Conservation (phyloP, 495 filamentous ascomycete species). For the Aspergillus bertholletiae region DNA sequence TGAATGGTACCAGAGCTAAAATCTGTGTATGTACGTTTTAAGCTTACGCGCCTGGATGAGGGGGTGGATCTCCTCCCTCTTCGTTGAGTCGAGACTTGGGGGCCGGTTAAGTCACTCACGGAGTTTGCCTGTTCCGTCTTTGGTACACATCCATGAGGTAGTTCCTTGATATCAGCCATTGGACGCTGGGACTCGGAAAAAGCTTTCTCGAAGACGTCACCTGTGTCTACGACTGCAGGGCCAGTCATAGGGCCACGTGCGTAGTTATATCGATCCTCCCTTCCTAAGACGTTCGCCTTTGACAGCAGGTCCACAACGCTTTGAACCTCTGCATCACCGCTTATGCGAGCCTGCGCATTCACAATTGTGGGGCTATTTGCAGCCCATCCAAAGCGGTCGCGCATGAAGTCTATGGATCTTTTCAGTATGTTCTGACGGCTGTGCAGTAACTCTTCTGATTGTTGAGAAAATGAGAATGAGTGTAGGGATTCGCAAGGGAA, state of each 20-base stretch:
- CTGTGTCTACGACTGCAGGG: conserved; percentile 61
- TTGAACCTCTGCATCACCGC: conserved; percentile 82
- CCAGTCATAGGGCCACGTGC: conserved; percentile 67
- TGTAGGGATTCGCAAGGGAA: conserved; percentile 96
- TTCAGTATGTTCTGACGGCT: conserved; percentile 92
- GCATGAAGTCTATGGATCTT: conserved; percentile 95
- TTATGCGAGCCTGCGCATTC: conserved; percentile 75
- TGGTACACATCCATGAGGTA: conserved; percentile 12
- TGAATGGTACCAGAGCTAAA: conserved; percentile 65
- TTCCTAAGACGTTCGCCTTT: conserved; percentile 68
- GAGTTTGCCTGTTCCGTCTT: conserved; percentile 19
- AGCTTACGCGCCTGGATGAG: conserved; percentile 60
- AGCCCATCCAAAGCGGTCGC: conserved; percentile 85
- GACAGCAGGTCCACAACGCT: conserved; percentile 85
- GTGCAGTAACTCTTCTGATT: conserved; percentile 86
- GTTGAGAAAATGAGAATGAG: conserved; percentile 97
- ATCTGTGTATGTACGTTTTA: conserved; percentile 89
- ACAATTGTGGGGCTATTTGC: conserved; percentile 60
- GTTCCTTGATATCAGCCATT: conserved; percentile 12
- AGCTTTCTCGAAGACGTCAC: conserved; percentile 78
- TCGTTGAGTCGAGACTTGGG: conserved; percentile 30
- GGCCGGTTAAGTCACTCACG: conserved; percentile 29
- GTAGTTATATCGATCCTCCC: conserved; percentile 42
- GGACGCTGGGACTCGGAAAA: conserved; percentile 49
- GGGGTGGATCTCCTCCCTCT: conserved; percentile 34